phyloP scores from a whole-genome alignment of 345 rosid genomes.

The Eucalyptus paniculata region DNA sequence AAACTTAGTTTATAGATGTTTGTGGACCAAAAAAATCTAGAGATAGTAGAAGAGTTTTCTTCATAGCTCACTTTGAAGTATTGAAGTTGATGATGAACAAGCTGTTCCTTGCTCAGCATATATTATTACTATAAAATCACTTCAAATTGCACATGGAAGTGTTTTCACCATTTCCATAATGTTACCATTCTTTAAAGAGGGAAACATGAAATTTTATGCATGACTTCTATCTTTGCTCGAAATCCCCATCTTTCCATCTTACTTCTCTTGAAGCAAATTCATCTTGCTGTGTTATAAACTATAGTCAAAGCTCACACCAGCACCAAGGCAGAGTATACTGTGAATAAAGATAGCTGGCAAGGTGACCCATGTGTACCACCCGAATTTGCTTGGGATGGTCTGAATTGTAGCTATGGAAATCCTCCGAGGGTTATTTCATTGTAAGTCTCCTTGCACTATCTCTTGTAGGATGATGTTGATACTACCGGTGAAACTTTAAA shows the following conservation, averaged over 20 bases:
- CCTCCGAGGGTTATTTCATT: background rate
- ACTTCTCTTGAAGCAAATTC: background rate
- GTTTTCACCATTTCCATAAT: background rate
- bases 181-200: background rate
- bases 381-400: background rate
- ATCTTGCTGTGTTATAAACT: background rate
- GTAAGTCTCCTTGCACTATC: background rate
- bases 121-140: too few relatives aligned
- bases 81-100: too few relatives aligned
- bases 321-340: background rate
- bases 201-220: too few relatives aligned
- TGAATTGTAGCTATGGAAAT: background rate
- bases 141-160: too few relatives aligned
- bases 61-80: too few relatives aligned
- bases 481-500: accelerated
- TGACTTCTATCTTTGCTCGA: background rate
- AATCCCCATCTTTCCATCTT: background rate
- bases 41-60: too few relatives aligned
- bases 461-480: accelerated
- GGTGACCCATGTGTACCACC: slow-evolving; percentile 16
- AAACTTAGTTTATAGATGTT: too few relatives aligned
- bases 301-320: slow-evolving; percentile 15
- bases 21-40: too few relatives aligned
- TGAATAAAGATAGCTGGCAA: slow-evolving; percentile 8
- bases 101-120: too few relatives aligned